Base-by-base conservation (phyloP, 495 filamentous ascomycete species). In the Collariella sp. region DNA sequence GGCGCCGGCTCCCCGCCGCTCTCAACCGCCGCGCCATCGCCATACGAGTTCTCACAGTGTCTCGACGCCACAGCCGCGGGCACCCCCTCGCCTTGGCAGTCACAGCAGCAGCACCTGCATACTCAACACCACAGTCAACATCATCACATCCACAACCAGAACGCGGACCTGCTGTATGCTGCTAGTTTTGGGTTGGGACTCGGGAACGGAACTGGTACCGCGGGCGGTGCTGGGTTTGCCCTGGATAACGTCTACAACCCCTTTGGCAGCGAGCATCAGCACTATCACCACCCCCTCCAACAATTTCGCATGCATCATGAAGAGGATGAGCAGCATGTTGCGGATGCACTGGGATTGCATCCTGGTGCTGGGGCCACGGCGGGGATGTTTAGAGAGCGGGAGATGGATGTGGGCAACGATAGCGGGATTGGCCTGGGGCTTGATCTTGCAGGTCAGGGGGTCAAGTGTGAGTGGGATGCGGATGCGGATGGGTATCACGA, bases 391-490 rank as follows among this genome's bases (percentile, higher is more conserved):
- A 29, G 51, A 2, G 51, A 53, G 42, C 29, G 51, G 43, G 51
- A 54, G 42, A 0, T 54, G 10, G 51, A 54, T 34, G 10, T 54
- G 51, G 31, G 36, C 33, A 31, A 19, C 15, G 13, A 36, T 20
- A 33, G 20, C 2, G 38, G 23, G 40, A n/a, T 3, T 40, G 29
- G 26, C 5, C 26, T 31, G 4, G 26, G 26, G 26, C 26, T n/a
- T 40, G 47, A 22, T 22, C 5, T 26, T 15, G 35, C 19, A 16
- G 9, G 1, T 4, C 15, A 35, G 12, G 13, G 1, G 41, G 60
- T 75, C 23, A 73, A 75, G 56, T 63, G 56, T 24, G 72, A 75
- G 56, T 68, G 66, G 66, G 68, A 64, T 12, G 23, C 48, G 4
- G 55, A 55, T 19, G 46, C 31, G n/a, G 56, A 52, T 26, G 52